Conservation (phyloP, 345 rosid genomes). For the Citrus medica region DNA sequence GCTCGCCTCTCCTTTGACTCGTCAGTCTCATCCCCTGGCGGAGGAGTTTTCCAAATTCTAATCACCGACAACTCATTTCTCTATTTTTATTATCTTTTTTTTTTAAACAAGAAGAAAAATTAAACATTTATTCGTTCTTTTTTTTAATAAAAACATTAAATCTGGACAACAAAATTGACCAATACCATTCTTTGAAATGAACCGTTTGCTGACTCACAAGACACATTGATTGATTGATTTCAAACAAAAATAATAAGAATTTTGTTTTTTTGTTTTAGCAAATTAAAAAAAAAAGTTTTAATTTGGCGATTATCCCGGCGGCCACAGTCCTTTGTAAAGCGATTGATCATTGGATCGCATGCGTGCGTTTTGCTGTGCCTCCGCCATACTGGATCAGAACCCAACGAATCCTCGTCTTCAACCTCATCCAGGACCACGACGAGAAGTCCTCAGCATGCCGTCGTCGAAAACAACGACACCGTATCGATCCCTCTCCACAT, state of each 20-base stretch:
- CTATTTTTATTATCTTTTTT: too few relatives aligned
- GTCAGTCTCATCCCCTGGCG: background rate
- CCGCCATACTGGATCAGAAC: background rate
- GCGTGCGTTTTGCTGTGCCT: slow-evolving; percentile 7
- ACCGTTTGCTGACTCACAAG: background rate
- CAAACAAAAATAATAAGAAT: background rate
- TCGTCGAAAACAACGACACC: background rate
- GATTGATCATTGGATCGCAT: slow-evolving; percentile 4
- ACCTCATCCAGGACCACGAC: background rate
- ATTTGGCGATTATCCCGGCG: background rate
- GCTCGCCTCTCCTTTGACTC: background rate
- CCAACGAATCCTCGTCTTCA: background rate
- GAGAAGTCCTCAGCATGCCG: background rate
- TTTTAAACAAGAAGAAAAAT: background rate
- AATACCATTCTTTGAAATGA: background rate
- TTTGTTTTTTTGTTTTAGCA: background rate
- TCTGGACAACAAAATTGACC: background rate
- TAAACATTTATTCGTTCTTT: background rate
- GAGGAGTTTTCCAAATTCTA: background rate
- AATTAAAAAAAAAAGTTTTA: background rate
- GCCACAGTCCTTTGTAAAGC: background rate
- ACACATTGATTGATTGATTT: background rate
- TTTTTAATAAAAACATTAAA: background rate
- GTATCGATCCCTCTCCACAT: slow-evolving; percentile 2
- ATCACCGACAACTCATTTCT: background rate